Percentiles rank a stretch among this genome's conserved stretches.
Conservation (phyloP, 257 asterid species). For the Solanum chilense region DNA sequence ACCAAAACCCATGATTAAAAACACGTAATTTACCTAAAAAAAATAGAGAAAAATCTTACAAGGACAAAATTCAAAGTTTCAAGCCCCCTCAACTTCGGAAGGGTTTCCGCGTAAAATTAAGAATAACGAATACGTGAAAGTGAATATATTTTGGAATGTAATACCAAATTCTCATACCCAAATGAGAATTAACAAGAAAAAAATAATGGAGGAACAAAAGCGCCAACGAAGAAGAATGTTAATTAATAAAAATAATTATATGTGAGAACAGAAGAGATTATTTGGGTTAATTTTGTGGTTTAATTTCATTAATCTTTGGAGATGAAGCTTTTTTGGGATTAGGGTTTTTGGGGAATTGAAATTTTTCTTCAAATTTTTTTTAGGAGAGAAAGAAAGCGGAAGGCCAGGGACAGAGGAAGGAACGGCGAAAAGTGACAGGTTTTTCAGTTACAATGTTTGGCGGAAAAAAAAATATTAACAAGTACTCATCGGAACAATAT, state of each 20-base stretch:
- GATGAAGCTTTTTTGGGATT: not conserved
- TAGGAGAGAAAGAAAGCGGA: not conserved
- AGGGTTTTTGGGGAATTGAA: not conserved
- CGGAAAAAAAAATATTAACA: not conserved
- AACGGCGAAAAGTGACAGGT: slow-evolving; percentile 15
- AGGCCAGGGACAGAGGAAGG: not conserved
- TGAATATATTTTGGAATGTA: not conserved
- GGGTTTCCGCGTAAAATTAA: not conserved
- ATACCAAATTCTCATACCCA: not conserved
- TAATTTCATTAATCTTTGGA: not conserved
- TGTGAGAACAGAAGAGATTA: not conserved
- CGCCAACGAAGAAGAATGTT: not conserved
- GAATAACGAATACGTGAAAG: not conserved
- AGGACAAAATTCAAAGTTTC: not conserved
- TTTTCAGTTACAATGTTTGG: slow-evolving; percentile 14
- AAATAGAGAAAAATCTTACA: not conserved
- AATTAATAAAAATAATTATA: not conserved
- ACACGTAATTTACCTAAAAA: not conserved
- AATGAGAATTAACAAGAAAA: not conserved
- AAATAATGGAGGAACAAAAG: not conserved
- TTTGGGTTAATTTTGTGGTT: not conserved
- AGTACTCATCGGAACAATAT: not conserved
- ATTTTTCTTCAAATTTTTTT: not conserved
- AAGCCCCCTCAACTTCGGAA: not conserved
- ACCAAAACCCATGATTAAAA: not conserved